phyloP scores from a whole-genome alignment of 345 rosid species.

The Lepidium africanum region DNA sequence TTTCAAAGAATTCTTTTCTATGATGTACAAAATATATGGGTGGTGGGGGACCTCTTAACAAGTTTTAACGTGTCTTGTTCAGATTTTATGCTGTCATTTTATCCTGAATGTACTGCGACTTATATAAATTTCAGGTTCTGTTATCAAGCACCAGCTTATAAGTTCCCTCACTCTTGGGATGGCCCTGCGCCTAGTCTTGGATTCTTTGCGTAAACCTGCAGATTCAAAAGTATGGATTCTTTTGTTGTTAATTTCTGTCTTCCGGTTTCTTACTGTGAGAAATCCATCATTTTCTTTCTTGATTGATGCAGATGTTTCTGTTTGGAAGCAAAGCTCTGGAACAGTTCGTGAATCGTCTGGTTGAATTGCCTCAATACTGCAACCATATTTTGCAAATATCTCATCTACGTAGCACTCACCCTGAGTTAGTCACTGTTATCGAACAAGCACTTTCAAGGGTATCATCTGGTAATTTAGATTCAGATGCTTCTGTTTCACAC shows the following conservation, averaged over 20 bases:
- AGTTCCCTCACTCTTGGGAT: constrained; percentile 87
- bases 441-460: constrained; percentile 79
- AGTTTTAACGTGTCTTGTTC: background rate
- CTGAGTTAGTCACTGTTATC: constrained; percentile 81
- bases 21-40: background rate
- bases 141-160: constrained; percentile 95
- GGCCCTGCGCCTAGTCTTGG: constrained; percentile 89
- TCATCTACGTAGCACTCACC: constrained; percentile 73
- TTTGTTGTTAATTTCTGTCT: background rate
- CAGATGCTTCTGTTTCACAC: constrained; percentile 51
- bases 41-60: background rate
- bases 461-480: constrained; percentile 70
- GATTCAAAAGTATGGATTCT: constrained; percentile 75
- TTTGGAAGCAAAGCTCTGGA: constrained; percentile 96
- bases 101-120: background rate
- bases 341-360: constrained; percentile 89
- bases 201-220: constrained; percentile 92
- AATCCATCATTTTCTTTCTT: constrained; percentile 4
- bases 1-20: background rate
- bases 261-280: background rate
- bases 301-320: constrained; percentile 72
- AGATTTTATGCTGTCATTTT: background rate
- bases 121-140: constrained; percentile 57
- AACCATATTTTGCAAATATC: constrained; percentile 97
- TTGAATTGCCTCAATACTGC: constrained; percentile 99